phyloP scores from a whole-genome alignment of 2,329 filamentous ascomycete species.

The Arthrobotrys entomopaga region DNA sequence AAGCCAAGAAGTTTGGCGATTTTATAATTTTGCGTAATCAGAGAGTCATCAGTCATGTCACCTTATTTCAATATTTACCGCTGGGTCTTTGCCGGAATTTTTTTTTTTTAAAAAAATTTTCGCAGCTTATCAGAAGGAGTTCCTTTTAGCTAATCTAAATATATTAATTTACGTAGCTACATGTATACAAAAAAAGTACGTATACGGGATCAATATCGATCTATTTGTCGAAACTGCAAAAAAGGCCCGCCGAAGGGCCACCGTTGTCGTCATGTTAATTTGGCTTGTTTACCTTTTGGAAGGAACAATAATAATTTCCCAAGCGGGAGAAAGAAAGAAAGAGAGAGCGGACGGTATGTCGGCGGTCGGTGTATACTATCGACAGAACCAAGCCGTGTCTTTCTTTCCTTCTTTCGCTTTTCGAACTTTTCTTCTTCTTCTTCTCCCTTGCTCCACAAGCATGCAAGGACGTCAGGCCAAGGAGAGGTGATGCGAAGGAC shows the following conservation, averaged over 20 bases:
- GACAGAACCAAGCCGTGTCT: too few species aligned
- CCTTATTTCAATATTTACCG: constrained; percentile 17
- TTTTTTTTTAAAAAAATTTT: too few species aligned
- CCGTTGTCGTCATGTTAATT: constrained; percentile 43
- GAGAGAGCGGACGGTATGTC: background rate
- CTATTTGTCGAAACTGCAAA: background rate
- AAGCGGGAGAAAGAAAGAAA: background rate
- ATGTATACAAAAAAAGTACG: too few species aligned
- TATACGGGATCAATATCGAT: constrained; percentile 21
- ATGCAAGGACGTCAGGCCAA: constrained; percentile 10
- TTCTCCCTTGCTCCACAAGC: too few species aligned
- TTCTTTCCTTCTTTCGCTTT: too few species aligned
- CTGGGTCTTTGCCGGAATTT: constrained; percentile 29
- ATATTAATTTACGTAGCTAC: too few species aligned
- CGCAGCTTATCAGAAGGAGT: background rate
- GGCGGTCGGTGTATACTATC: background rate
- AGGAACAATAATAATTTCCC: background rate
- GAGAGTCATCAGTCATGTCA: constrained; percentile 40
- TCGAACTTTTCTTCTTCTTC: background rate
- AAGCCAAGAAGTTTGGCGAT: too few species aligned
- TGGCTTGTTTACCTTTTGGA: constrained; percentile 6
- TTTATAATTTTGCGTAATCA: constrained; percentile 44
- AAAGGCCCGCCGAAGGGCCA: constrained; percentile 31
- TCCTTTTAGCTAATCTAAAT: background rate
- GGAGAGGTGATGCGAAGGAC: constrained; percentile 1